Percentiles rank a stretch among this genome's conserved stretches.
phyloP scores from a whole-genome alignment of 495 filamentous ascomycete species.

The Trichoderma asperelloides region DNA sequence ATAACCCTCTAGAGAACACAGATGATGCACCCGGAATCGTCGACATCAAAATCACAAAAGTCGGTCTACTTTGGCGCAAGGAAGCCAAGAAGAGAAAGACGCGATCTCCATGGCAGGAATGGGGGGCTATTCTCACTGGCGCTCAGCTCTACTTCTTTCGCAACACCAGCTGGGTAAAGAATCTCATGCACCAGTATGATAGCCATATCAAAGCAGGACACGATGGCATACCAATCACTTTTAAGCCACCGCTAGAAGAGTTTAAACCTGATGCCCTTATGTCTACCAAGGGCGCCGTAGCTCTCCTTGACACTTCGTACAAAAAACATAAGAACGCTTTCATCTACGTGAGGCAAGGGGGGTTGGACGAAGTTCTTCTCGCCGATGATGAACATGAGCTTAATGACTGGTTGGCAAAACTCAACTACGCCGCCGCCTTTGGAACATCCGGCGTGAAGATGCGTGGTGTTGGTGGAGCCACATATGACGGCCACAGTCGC shows the following conservation, averaged over 20 bases:
- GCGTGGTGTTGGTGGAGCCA: slow-evolving; percentile 73
- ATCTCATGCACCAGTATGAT: slow-evolving; percentile 77
- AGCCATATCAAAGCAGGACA: slow-evolving; percentile 61
- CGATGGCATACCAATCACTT: slow-evolving; percentile 64
- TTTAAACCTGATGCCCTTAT: slow-evolving; percentile 92
- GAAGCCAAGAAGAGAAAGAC: slow-evolving; percentile 90
- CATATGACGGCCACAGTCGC: slow-evolving; percentile 74
- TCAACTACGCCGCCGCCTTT: slow-evolving; percentile 95
- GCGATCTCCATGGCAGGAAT: slow-evolving; percentile 95
- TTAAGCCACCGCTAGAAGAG: slow-evolving; percentile 76
- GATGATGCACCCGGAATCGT: slow-evolving; percentile 87
- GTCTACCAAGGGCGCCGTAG: slow-evolving; percentile 86
- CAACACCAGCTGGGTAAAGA: slow-evolving; percentile 87
- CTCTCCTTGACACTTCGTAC: slow-evolving; percentile 75
- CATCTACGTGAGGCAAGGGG: slow-evolving; percentile 78
- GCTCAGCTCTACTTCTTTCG: slow-evolving; percentile 96
- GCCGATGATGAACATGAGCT: slow-evolving; percentile 83
- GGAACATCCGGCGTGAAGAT: slow-evolving; percentile 85
- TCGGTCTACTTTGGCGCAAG: slow-evolving; percentile 92
- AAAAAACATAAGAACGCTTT: slow-evolving; percentile 97
- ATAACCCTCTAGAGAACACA: slow-evolving; percentile 72
- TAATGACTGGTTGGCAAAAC: slow-evolving; percentile 94
- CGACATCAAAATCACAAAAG: slow-evolving; percentile 95
- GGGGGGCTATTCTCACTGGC: slow-evolving; percentile 90
- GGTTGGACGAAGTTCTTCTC: slow-evolving; percentile 83